Percentiles rank a stretch among this genome's conserved stretches.
Conservation (phyloP, 1,139 yeast species). For the Saccharomyces hybrid region DNA sequence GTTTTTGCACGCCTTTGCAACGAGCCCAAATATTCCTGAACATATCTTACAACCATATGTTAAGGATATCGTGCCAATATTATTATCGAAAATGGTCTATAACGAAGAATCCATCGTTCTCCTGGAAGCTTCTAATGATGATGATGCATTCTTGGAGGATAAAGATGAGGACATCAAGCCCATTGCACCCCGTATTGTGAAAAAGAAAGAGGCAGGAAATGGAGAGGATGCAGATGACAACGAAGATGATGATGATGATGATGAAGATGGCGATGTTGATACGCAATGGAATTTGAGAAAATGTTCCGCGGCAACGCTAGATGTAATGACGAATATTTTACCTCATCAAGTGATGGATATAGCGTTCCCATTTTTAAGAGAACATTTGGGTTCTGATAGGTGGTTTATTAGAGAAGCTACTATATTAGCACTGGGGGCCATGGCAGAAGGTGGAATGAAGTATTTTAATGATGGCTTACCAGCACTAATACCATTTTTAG, state of each 20-base stretch:
- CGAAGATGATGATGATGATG: constrained; percentile 29
- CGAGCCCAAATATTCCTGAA: constrained; percentile 47
- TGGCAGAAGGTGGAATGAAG: constrained; percentile 80
- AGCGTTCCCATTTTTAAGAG: constrained; percentile 70
- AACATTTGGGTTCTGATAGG: constrained; percentile 54
- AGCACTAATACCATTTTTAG: constrained; percentile 73
- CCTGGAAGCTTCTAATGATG: constrained; percentile 60
- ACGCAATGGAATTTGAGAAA: constrained; percentile 84
- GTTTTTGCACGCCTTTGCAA: constrained; percentile 70
- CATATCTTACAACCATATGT: constrained; percentile 51
- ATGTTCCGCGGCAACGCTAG: constrained; percentile 90
- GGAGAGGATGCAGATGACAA: constrained; percentile 37
- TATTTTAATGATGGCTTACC: constrained; percentile 69
- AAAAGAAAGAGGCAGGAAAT: constrained; percentile 26
- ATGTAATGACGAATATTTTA: constrained; percentile 60
- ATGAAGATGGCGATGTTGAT: constrained; percentile 33
- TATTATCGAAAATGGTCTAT: constrained; percentile 79
- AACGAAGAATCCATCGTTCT: constrained; percentile 71
- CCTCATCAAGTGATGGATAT: constrained; percentile 63
- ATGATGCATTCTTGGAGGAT: constrained; percentile 63
- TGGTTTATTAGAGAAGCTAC: constrained; percentile 95
- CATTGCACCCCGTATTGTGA: constrained; percentile 61
- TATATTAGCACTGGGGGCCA: constrained; percentile 90
- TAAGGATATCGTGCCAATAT: constrained; percentile 58
- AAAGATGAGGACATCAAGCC: constrained; percentile 85